These are phyloP conservation scores for Tolypocladium guangdongense DNA, from an alignment of 2,329 filamentous ascomycete species.

Conservation along the genomic window DNA sequence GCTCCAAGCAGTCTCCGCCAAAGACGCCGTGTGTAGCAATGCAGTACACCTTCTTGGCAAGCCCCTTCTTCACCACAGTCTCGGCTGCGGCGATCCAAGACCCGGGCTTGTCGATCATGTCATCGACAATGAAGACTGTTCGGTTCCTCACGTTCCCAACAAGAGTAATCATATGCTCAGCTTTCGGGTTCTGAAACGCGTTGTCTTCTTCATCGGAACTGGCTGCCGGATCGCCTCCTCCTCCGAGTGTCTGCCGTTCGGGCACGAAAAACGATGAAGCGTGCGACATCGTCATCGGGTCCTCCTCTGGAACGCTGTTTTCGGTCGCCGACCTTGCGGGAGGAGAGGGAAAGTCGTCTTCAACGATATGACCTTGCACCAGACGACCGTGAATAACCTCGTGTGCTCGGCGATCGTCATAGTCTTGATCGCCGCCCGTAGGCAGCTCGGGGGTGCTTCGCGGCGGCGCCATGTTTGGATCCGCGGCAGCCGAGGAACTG, in stretches of 20 bases:
- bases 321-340: conserved; percentile 60
- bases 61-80: conserved; percentile 86
- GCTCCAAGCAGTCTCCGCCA: conserved; percentile 76
- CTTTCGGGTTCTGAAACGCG: conserved; percentile 63
- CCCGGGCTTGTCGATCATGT: conserved; percentile 96
- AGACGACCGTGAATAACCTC: conserved; percentile 89
- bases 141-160: conserved; percentile 86
- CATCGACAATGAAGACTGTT: conserved; percentile 89
- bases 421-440: conserved; percentile 35
- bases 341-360: conserved; percentile 82
- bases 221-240: conserved; percentile 71
- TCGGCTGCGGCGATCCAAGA: conserved; percentile 98
- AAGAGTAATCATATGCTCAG: conserved; percentile 94
- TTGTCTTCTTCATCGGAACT: conserved; percentile 91
- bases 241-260: conserved; percentile 59
- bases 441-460: conserved; percentile 14
- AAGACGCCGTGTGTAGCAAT: conserved; percentile 96
- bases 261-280: conserved; percentile 73
- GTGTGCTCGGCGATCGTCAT: conserved; percentile 69
- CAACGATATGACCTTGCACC: conserved; percentile 88
- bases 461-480: conserved; percentile 10
- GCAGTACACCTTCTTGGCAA: conserved; percentile 89
- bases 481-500: conserved; percentile 5
- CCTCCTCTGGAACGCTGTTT: conserved; percentile 56
- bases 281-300: conserved; percentile 70